Percentiles rank a stretch among this genome's conserved stretches.
These are phyloP conservation scores for Grosmannia huntii DNA, from an alignment of 2,329 filamentous ascomycete species.

Conservation along the genomic window DNA sequence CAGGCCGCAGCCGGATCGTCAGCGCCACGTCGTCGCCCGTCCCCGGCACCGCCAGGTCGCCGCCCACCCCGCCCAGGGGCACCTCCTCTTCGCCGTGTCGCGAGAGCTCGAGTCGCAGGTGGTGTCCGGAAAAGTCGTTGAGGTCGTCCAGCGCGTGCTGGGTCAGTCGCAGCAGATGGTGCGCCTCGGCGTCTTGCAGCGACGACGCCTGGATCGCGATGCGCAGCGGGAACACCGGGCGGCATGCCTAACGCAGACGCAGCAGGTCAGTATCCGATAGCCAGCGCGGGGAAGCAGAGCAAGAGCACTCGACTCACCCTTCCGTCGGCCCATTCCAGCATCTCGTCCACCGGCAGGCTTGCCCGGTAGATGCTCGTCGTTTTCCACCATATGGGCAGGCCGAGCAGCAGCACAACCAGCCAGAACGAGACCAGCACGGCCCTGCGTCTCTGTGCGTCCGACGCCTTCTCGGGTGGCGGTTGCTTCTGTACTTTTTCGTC, in stretches of 20 bases:
- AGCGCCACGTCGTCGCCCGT: slow-evolving; percentile 42
- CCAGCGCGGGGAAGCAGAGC: not conserved
- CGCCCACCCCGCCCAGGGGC: slow-evolving; percentile 17
- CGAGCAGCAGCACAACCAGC: slow-evolving; percentile 70
- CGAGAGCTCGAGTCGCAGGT: slow-evolving; percentile 55
- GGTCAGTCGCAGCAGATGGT: slow-evolving; percentile 63
- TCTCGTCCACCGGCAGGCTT: slow-evolving; percentile 65
- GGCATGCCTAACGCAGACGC: slow-evolving; percentile 52
- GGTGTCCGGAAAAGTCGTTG: slow-evolving; percentile 76
- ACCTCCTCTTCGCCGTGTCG: slow-evolving; percentile 7
- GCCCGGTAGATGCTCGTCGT: slow-evolving; percentile 90
- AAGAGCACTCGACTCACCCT: slow-evolving; percentile 43
- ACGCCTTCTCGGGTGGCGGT: slow-evolving; percentile 66
- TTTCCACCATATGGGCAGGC: slow-evolving; percentile 89
- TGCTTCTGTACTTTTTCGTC: slow-evolving; percentile 21
- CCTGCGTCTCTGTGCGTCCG: slow-evolving; percentile 56
- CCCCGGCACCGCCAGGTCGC: slow-evolving; percentile 17
- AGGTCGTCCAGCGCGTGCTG: slow-evolving; percentile 78
- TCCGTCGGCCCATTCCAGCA: slow-evolving; percentile 86
- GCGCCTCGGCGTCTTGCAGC: slow-evolving; percentile 53
- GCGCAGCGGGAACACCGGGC: slow-evolving; percentile 74
- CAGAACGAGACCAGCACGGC: slow-evolving; percentile 81
- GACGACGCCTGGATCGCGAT: slow-evolving; percentile 62
- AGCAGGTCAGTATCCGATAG: not conserved
- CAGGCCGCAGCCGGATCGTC: slow-evolving; percentile 56